Conservation (phyloP, 1,284 basidiomycete species). For the Mycosarcoma mackinlayi region DNA sequence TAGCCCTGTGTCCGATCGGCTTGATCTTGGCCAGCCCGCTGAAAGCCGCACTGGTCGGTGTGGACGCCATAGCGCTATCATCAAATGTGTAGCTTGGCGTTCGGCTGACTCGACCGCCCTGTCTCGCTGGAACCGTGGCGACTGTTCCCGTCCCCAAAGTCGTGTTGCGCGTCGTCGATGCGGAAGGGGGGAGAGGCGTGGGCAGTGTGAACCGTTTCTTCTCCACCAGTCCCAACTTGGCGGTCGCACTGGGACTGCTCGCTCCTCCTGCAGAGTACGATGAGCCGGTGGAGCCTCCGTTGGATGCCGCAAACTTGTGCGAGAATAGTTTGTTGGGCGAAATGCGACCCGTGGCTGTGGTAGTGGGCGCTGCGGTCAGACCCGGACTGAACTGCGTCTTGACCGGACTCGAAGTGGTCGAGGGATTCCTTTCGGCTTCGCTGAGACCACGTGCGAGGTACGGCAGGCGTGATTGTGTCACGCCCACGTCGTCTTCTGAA, state of each 20-base stretch:
- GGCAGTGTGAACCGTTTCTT: constrained; percentile 47
- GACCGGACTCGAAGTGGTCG: constrained; percentile 4
- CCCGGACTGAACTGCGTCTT: constrained; percentile 11
- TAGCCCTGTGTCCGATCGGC: constrained; percentile 36
- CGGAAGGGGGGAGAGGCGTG: constrained; percentile 6
- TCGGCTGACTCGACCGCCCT: constrained; percentile 16
- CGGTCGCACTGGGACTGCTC: constrained; percentile 7
- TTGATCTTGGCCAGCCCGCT: constrained; percentile 20
- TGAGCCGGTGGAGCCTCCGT: background rate
- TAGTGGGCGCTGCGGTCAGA: background rate
- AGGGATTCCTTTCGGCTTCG: background rate
- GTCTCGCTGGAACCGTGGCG: constrained; percentile 13
- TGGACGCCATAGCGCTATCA: background rate
- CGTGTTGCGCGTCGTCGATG: too few relatives aligned
- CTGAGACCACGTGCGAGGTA: background rate
- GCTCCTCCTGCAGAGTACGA: background rate
- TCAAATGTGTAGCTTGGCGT: constrained; percentile 24
- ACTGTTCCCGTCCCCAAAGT: background rate
- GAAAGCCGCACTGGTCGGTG: constrained; percentile 24
- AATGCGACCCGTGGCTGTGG: constrained; percentile 22
- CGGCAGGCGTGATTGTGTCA: background rate
- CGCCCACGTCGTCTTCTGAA: constrained; percentile 5
- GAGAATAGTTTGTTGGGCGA: constrained; percentile 45
- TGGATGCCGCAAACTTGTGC: constrained; percentile 29
- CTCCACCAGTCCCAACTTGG: constrained; percentile 34